Conservation (phyloP, 805 yeast species). For the Cyberlindnera suaveolens region DNA sequence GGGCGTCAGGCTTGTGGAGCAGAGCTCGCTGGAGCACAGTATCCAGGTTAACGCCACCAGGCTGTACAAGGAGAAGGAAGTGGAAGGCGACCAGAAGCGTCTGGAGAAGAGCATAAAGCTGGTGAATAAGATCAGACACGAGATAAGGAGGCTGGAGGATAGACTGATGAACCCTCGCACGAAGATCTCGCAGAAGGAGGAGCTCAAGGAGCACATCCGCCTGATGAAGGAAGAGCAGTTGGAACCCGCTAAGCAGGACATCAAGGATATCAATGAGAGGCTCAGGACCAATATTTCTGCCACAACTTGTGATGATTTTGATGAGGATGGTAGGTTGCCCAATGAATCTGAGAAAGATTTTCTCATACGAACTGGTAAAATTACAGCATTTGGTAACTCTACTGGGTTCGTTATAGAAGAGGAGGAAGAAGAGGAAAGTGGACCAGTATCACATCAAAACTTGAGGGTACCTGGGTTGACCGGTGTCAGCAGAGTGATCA, state of each 20-base stretch:
- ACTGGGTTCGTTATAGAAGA: conserved; percentile 44
- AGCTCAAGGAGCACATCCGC: conserved; percentile 46
- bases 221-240: conserved; percentile 46
- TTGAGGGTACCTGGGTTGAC: conserved; percentile 21
- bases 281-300: conserved; percentile 27
- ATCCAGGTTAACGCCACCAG: conserved; percentile 66
- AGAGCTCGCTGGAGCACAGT: conserved; percentile 67
- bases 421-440: conserved; percentile 24
- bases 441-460: conserved; percentile 17
- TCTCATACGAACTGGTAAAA: conserved; percentile 81
- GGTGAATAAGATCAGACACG: conserved; percentile 35
- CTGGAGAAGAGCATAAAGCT: conserved; percentile 58
- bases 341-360: conserved; percentile 79
- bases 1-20: conserved; percentile 66
- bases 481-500: conserved; percentile 7
- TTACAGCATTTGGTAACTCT: conserved; percentile 85
- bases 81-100: conserved; percentile 69
- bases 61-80: conserved; percentile 53
- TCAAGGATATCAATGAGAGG: conserved; percentile 52
- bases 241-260: conserved; percentile 48
- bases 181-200: conserved; percentile 58
- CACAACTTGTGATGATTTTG: background rate
- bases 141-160: conserved; percentile 40
- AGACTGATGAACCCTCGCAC: conserved; percentile 47
- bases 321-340: conserved; percentile 32